Conservation (phyloP, 2,329 filamentous ascomycete genomes). For the Hyphodiscus sp. region DNA sequence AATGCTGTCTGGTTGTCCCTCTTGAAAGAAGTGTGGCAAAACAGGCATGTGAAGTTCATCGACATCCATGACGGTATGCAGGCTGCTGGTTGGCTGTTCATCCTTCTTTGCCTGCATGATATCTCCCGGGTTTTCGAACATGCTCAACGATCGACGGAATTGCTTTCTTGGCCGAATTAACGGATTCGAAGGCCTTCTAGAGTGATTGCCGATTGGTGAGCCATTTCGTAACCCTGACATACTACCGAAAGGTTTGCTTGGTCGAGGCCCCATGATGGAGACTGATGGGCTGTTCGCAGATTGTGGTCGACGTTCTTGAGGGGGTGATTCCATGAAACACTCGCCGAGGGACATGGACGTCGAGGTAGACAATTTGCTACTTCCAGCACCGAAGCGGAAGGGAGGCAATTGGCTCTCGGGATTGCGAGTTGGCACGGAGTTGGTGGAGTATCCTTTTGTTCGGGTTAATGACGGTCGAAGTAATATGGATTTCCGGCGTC, state of each 20-base stretch:
- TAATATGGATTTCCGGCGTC: constrained; percentile 60
- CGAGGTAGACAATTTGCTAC: constrained; percentile 41
- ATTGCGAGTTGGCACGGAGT: constrained; percentile 53
- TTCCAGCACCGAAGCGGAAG: constrained; percentile 64
- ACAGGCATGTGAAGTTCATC: constrained; percentile 68
- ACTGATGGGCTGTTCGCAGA: constrained; percentile 54
- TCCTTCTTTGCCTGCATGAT: constrained; percentile 74
- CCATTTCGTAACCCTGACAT: constrained; percentile 58
- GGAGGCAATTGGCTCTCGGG: constrained; percentile 61
- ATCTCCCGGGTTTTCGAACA: constrained; percentile 92
- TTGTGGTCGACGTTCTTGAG: constrained; percentile 58
- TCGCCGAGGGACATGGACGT: constrained; percentile 67
- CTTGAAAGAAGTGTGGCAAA: constrained; percentile 77
- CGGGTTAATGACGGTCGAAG: constrained; percentile 69
- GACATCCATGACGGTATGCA: constrained; percentile 76
- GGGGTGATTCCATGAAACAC: constrained; percentile 72
- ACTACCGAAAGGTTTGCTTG: constrained; percentile 59
- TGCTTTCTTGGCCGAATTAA: constrained; percentile 76
- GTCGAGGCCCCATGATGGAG: constrained; percentile 51
- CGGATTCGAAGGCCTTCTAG: constrained; percentile 66
- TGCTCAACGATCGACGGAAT: constrained; percentile 87
- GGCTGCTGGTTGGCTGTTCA: constrained; percentile 45
- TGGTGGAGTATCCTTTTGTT: constrained; percentile 68
- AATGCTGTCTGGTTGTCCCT: constrained; percentile 77
- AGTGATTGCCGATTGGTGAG: constrained; percentile 65